Conservation (phyloP, 306 rosid genomes). For the Elaeagnus macrophylla region DNA sequence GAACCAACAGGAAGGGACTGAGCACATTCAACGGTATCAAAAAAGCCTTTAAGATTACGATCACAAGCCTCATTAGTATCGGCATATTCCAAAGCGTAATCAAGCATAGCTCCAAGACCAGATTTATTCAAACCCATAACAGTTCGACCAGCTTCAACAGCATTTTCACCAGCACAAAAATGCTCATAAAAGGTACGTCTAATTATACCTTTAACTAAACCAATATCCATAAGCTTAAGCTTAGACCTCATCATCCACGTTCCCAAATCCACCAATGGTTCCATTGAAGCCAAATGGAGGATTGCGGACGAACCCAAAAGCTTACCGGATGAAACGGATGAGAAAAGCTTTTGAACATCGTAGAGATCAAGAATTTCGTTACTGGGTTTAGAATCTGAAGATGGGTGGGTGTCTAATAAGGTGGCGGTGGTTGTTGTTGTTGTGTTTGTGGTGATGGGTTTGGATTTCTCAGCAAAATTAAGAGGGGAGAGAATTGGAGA, state of each 20-base stretch:
- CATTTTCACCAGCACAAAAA: slow-evolving; percentile 83
- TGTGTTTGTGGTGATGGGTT: background rate
- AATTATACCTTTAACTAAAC: slow-evolving; percentile 3
- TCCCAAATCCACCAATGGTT: slow-evolving; percentile 71
- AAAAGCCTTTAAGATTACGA: slow-evolving; percentile 44
- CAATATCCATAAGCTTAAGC: slow-evolving; percentile 42
- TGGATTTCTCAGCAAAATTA: background rate
- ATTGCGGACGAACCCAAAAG: slow-evolving; percentile 56
- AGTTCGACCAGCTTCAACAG: slow-evolving; percentile 29
- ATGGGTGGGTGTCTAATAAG: no score
- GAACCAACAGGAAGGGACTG: slow-evolving; percentile 62
- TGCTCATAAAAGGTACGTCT: slow-evolving; percentile 43
- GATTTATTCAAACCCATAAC: slow-evolving; percentile 31
- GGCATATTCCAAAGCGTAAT: slow-evolving; percentile 69
- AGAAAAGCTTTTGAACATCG: slow-evolving; percentile 43
- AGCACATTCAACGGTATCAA: slow-evolving; percentile 46
- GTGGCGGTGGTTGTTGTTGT: background rate
- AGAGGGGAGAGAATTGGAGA: slow-evolving; percentile 20
- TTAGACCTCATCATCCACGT: slow-evolving; percentile 62
- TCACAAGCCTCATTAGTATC: slow-evolving; percentile 49
- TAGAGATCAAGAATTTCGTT: slow-evolving; percentile 22
- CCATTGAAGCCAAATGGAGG: slow-evolving; percentile 62
- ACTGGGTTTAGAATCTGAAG: slow-evolving; percentile 10
- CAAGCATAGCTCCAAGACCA: slow-evolving; percentile 72
- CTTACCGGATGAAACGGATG: slow-evolving; percentile 26